Conservation (phyloP, 2,329 filamentous ascomycete genomes). For the Nigrospora oryzae region DNA sequence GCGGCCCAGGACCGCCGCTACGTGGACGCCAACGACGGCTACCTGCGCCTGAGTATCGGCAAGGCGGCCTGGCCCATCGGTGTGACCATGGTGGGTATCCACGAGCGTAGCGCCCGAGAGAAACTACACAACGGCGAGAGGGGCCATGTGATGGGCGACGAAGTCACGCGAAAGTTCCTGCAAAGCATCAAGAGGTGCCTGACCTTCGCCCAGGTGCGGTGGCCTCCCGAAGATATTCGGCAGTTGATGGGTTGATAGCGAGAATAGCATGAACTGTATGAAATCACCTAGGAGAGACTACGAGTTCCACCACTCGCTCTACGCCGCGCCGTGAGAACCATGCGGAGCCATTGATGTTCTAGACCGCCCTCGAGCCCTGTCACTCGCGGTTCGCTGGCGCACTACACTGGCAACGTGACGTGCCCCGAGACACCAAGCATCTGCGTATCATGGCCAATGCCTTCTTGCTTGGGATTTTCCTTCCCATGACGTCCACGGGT, state of each 20-base stretch:
- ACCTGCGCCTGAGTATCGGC: slow-evolving; percentile 84
- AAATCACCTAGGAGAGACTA: too few species aligned
- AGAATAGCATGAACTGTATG: too few species aligned
- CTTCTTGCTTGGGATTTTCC: too few species aligned
- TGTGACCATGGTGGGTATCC: slow-evolving; percentile 99
- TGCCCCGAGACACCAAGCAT: too few species aligned
- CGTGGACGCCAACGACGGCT: slow-evolving; percentile 93
- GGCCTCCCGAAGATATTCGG: slow-evolving; percentile 85
- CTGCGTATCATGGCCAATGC: too few species aligned
- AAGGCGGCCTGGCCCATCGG: slow-evolving; percentile 98
- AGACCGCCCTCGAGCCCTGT: neutral
- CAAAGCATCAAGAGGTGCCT: slow-evolving; percentile 97
- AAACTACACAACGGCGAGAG: slow-evolving; percentile 84
- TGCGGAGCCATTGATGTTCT: too few species aligned
- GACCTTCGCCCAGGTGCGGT: slow-evolving; percentile 93
- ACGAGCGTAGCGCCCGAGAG: slow-evolving; percentile 90
- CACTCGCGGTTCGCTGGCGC: too few species aligned
- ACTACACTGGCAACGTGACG: too few species aligned
- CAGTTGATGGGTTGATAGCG: slow-evolving; percentile 78
- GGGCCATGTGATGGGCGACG: slow-evolving; percentile 95
- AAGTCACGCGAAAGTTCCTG: slow-evolving; percentile 88
- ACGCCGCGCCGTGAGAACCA: too few species aligned
- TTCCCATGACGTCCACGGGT: too few species aligned
- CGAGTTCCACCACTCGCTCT: too few species aligned
- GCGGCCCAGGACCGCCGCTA: slow-evolving; percentile 86